These are phyloP conservation scores for Nymphaea colorata DNA, from an alignment of 164 flowering plant genomes.

Conservation along the genomic window DNA sequence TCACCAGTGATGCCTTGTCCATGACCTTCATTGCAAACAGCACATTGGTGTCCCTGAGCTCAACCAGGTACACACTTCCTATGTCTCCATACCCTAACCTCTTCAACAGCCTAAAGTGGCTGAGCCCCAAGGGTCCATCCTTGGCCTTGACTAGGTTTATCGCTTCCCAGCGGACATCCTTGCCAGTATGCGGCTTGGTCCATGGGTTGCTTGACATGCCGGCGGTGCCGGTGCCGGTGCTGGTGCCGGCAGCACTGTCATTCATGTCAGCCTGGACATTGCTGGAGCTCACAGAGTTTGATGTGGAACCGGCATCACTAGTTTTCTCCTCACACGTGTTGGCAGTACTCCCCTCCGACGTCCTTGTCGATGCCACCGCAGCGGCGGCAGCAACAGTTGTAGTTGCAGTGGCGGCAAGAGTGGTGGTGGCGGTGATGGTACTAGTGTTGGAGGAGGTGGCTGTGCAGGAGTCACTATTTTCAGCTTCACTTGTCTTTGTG, in stretches of 20 bases:
- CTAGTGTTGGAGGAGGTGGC: not conserved
- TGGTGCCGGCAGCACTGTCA: not conserved
- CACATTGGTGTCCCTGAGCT: constrained; percentile 47
- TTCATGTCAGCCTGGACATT: not conserved
- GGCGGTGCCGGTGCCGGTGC: not conserved
- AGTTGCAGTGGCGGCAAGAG: not conserved
- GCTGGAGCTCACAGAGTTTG: not conserved
- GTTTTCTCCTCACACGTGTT: not conserved
- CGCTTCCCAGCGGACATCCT: constrained; percentile 76
- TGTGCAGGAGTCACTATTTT: not conserved
- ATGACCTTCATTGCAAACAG: constrained; percentile 75
- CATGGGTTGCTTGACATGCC: not conserved
- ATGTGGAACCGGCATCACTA: not conserved
- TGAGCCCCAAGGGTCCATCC: constrained; percentile 39
- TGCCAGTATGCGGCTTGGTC: constrained; percentile 66
- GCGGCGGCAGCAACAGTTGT: no score
- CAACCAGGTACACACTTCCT: constrained; percentile 68
- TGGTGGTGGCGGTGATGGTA: not conserved
- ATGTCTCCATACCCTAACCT: constrained; percentile 80
- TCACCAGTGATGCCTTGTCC: constrained; percentile 65
- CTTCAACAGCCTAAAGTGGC: constrained; percentile 61
- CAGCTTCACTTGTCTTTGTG: not conserved
- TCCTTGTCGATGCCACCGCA: no score
- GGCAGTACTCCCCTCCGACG: not conserved
- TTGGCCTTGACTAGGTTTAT: constrained; percentile 26